Base-by-base conservation (phyloP, 2,329 filamentous ascomycete species). In the Westerdykella aurantiaca region DNA sequence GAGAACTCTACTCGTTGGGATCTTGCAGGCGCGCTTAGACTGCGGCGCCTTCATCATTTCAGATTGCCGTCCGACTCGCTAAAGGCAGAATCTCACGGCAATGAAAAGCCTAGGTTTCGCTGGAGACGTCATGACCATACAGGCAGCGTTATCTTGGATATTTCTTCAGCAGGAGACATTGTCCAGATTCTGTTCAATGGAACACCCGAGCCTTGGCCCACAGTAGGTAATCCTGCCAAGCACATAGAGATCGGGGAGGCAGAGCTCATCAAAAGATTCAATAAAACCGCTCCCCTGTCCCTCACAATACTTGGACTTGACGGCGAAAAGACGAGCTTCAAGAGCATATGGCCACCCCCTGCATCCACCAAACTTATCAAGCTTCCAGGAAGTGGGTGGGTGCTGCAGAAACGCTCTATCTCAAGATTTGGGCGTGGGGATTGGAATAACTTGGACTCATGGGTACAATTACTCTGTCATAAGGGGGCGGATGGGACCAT, bases 231-330 rank as follows among this genome's bases (percentile, higher is more conserved):
- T 17, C 47, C 53, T 44, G 21, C 47, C 31, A 37, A 35, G 13
- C 42, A 54, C 14, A 9, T 60, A 9, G 44, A 50, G 4, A 64
- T 58, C 45, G 49, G 41, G 6, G 31, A 56, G 14, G 45, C 51
- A 9, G 49, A 63, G 14, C 56, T 73, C 2, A 57, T 64, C 43
- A 38, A 41, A 16, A 58, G 63, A 0, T 70, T 69, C 42, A 50
- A 63, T 38, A 51, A 53, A 6, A 41, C 40, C 0, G 44, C 61
- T 6, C 46, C 59, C 1, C 52, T 73, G 1, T 53, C 53, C 10
- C 39, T 72, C 13, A 53, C 63, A 0, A 34, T 60, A 5, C 51
- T 73, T 4, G 66, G 57, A 1, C 64, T 69, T 59, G 74, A 75
- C 46, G 72, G 72, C 9, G 69, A 68, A 44, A 55, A 63, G 31